Evolutionary conservation across 2,329 filamentous ascomycete genomes (phyloP).

Genomic region (Trichoderma sp.): DNA sequence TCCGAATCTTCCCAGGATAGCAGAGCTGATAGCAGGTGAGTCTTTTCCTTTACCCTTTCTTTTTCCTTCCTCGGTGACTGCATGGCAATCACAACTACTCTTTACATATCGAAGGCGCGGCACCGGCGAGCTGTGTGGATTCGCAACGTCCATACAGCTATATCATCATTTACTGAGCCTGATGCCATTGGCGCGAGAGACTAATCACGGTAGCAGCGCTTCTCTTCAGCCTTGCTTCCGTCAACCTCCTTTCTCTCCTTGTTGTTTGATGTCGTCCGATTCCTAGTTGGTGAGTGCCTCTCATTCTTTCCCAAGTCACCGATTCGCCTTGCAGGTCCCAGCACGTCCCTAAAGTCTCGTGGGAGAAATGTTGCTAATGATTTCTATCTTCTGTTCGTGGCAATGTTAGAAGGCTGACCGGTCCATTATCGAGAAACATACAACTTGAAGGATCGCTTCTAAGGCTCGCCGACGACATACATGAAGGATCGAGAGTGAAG

Average conservation of each 20-base stretch:
- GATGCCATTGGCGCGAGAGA: neutral
- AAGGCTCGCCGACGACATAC: slow-evolving; percentile 11
- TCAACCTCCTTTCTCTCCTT: neutral
- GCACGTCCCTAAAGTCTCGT: too few relatives aligned
- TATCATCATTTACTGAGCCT: too few relatives aligned
- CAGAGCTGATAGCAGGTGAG: neutral
- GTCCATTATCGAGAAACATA: neutral
- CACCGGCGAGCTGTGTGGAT: too few relatives aligned
- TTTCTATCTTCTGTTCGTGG: neutral
- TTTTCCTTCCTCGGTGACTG: neutral
- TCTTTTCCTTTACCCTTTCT: neutral
- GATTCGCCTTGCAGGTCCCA: neutral
- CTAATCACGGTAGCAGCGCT: slow-evolving; percentile 1
- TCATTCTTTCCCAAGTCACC: neutral
- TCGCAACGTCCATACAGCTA: too few relatives aligned
- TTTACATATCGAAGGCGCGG: neutral
- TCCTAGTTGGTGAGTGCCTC: neutral
- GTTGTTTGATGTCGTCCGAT: neutral
- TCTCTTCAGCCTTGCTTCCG: neutral
- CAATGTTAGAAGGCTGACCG: neutral
- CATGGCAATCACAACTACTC: neutral
- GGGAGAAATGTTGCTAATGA: neutral
- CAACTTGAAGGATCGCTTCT: neutral
- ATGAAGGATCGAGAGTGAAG: slow-evolving; percentile 9
- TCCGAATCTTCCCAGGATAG: too few relatives aligned